phyloP scores from a whole-genome alignment of 129 eudicot genomes.

The Scalesia atractyloides region DNA sequence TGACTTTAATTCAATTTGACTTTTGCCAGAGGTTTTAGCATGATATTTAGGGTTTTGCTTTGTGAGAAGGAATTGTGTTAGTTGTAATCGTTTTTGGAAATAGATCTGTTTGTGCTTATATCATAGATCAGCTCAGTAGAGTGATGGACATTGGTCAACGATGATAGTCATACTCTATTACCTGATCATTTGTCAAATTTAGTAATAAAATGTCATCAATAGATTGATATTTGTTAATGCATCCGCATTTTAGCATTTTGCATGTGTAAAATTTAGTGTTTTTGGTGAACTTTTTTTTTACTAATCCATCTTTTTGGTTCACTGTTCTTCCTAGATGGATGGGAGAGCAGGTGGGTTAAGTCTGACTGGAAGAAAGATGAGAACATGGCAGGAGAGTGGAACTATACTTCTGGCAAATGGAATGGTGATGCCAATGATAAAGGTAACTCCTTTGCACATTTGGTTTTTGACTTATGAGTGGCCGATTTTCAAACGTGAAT shows the following conservation, averaged over 20 bases:
- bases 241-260: too few relatives aligned
- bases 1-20: background rate
- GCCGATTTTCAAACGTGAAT: background rate
- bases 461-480: background rate
- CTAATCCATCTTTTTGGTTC: background rate
- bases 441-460: slow-evolving; percentile 44
- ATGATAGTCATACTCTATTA: background rate
- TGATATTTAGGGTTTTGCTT: background rate
- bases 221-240: background rate
- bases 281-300: background rate
- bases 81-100: background rate
- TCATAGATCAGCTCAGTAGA: background rate
- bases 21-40: background rate
- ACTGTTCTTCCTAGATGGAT: slow-evolving; percentile 56
- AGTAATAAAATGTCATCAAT: background rate
- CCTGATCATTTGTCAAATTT: background rate
- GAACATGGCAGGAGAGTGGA: slow-evolving; percentile 92
- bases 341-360: slow-evolving; percentile 88
- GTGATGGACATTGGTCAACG: background rate
- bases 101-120: slow-evolving; percentile 2
- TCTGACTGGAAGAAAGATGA: slow-evolving; percentile 98
- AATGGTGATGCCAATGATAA: slow-evolving; percentile 82
- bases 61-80: background rate
- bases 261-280: background rate
- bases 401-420: slow-evolving; percentile 91